Conservation (phyloP, 2,329 filamentous ascomycete genomes). For the Colletotrichum cereale region DNA sequence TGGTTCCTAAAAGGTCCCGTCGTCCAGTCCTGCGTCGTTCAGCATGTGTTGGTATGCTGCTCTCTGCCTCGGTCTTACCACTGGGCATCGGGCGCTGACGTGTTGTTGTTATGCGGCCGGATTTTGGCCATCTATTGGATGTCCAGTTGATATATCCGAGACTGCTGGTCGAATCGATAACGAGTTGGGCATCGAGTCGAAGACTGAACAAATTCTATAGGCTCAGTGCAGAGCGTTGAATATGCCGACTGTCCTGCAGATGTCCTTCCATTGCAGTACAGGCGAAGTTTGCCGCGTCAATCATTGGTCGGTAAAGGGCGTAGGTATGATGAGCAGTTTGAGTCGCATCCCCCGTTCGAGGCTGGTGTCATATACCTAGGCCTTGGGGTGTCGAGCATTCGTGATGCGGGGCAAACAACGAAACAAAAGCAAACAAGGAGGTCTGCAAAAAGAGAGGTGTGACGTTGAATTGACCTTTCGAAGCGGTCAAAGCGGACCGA, state of each 20-base stretch:
- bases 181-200: background rate
- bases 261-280: background rate
- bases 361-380: background rate
- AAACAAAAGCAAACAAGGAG: background rate
- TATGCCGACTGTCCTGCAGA: background rate
- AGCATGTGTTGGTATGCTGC: background rate
- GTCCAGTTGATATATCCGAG: background rate
- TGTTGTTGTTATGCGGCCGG: background rate
- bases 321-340: background rate
- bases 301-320: background rate
- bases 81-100: background rate
- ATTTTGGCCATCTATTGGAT: background rate
- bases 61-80: background rate
- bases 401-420: background rate
- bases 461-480: slow-evolving; percentile 1
- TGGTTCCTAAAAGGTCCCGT: background rate
- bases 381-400: no score
- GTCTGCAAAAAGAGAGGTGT: background rate
- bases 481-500: slow-evolving; percentile 8
- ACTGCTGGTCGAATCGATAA: background rate
- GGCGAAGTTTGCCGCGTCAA: background rate
- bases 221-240: background rate
- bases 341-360: no score
- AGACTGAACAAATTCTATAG: background rate
- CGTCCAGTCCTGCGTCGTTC: background rate